These are phyloP conservation scores for Coniferiporia sulphurascens DNA, from an alignment of 1,284 basidiomycete species.

Conservation along the genomic window DNA sequence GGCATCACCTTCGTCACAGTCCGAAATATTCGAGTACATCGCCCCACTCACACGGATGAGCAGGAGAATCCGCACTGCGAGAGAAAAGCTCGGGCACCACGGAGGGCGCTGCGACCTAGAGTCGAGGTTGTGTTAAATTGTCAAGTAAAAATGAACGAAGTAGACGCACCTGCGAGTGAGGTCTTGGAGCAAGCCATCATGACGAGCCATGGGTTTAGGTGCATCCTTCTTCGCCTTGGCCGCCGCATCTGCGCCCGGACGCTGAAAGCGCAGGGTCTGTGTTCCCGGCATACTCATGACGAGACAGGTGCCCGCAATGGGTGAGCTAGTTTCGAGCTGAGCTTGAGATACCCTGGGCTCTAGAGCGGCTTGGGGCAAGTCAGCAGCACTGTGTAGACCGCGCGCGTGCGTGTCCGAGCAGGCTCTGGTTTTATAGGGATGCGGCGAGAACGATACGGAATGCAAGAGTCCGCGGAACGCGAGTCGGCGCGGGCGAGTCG, in stretches of 20 bases:
- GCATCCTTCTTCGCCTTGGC: slow-evolving; percentile 24
- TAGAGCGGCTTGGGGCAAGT: not conserved
- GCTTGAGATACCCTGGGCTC: not conserved
- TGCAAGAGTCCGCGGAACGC: too few species aligned
- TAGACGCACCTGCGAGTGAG: slow-evolving; percentile 56
- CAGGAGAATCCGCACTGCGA: slow-evolving; percentile 80
- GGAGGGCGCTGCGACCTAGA: slow-evolving; percentile 62
- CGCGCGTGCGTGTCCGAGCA: too few species aligned
- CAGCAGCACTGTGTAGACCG: too few species aligned
- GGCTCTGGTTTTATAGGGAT: too few species aligned
- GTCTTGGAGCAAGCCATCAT: slow-evolving; percentile 71
- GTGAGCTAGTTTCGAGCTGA: not conserved
- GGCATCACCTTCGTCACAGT: slow-evolving; percentile 90
- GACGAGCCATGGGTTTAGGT: slow-evolving; percentile 36
- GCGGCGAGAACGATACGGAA: too few species aligned
- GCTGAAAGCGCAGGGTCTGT: slow-evolving; percentile 14
- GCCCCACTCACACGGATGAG: slow-evolving; percentile 82
- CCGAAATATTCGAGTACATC: slow-evolving; percentile 94
- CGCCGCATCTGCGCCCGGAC: slow-evolving; percentile 1
- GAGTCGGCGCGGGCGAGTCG: too few species aligned
- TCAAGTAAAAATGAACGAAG: not conserved
- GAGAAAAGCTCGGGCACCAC: slow-evolving; percentile 79
- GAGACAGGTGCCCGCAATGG: not conserved
- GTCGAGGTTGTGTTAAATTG: slow-evolving; percentile 15
- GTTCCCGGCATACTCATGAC: slow-evolving; percentile 12